Evolutionary conservation across 2,329 filamentous ascomycete genomes (phyloP), one percentile per base, ranked within the genome.

Genomic region (Hypoxylon sp.): DNA sequence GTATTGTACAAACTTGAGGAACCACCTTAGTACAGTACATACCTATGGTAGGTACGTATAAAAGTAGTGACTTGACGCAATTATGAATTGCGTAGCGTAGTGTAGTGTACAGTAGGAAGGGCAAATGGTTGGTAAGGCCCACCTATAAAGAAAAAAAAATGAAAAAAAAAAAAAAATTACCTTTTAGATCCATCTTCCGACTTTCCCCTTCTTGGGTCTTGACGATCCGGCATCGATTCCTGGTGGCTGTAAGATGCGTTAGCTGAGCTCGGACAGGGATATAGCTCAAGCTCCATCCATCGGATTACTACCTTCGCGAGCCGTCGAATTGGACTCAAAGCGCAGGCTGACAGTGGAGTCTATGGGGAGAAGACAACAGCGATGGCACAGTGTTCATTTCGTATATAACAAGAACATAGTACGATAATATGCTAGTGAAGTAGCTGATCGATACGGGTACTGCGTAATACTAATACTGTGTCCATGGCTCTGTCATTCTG

Each of bases 261-360:
- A 69, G 50, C 51, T 53, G 10, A 63, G 58, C 63, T 60, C 66
- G 35, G 62, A 52, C 59, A 62, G 52, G 65, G 65, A 24, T 50
- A 8, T 55, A 62, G 48, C 48, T 68, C 39, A 62, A 68, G 63
- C 53, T 63, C 55, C 57, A 59, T 69, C 63, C 57, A 59, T 69
- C 67, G 61, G 67, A 67, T 71, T 70, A 59, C 62, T 22, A 68
- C 70, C 68, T 58, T 66, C 57, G 8, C 62, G 58, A 66, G 59
- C 67, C 62, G 65, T 72, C 63, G 60, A 65, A 70, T 71, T 68
- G 65, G 68, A 60, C 59, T 69, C 62, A 63, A 63, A 65, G 61
- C 63, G 58, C 37, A 53, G 19, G 33, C 55, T 63, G 53, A 63
- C 50, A 10, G 62, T 63, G 61, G 64, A 47, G 53, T 42, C 33